phyloP scores from a whole-genome alignment of 768 basidiomycete genomes.

The Tylopilus vinaceipallidus region DNA sequence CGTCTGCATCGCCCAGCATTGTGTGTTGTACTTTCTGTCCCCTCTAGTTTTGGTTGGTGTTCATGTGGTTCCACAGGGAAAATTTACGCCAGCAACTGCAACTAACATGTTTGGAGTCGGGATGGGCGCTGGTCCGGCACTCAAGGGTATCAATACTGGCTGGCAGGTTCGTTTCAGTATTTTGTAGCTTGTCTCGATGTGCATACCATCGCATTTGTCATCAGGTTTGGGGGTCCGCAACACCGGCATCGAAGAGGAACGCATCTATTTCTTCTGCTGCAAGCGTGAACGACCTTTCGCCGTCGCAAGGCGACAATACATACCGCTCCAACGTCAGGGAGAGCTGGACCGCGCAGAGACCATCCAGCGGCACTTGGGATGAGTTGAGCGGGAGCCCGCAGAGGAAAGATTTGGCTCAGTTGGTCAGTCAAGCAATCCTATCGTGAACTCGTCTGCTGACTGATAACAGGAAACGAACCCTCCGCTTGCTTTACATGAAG shows the following conservation, averaged over 20 bases:
- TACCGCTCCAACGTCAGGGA: slow-evolving; percentile 50
- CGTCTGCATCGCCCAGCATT: slow-evolving; percentile 56
- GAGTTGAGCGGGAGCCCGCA: slow-evolving; percentile 48
- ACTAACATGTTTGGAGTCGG: slow-evolving; percentile 53
- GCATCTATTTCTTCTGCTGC: slow-evolving; percentile 60
- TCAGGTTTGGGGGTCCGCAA: slow-evolving; percentile 59
- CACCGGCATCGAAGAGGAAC: slow-evolving; percentile 53
- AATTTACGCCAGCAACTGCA: slow-evolving; percentile 40
- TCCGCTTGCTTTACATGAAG: slow-evolving; percentile 43
- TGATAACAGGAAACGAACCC: slow-evolving; percentile 40
- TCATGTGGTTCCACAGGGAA: slow-evolving; percentile 41
- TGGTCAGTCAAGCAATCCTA: slow-evolving; percentile 38
- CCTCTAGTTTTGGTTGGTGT: slow-evolving; percentile 6
- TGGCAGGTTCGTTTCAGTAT: slow-evolving; percentile 61
- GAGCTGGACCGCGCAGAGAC: slow-evolving; percentile 49
- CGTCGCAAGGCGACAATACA: slow-evolving; percentile 42
- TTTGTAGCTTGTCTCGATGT: slow-evolving; percentile 6
- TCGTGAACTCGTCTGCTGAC: slow-evolving; percentile 7
- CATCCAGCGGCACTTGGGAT: slow-evolving; percentile 60
- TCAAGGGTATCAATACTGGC: slow-evolving; percentile 56
- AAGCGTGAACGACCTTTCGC: slow-evolving; percentile 48
- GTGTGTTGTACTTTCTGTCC: slow-evolving; percentile 37
- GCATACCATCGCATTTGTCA: slow-evolving; percentile 6
- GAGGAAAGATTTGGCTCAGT: slow-evolving; percentile 47
- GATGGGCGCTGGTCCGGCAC: slow-evolving; percentile 43